Percentiles rank a stretch among this genome's conserved stretches.
Evolutionary conservation across 768 basidiomycete genomes (phyloP).

Genomic region (Termitomyces titanicus): DNA sequence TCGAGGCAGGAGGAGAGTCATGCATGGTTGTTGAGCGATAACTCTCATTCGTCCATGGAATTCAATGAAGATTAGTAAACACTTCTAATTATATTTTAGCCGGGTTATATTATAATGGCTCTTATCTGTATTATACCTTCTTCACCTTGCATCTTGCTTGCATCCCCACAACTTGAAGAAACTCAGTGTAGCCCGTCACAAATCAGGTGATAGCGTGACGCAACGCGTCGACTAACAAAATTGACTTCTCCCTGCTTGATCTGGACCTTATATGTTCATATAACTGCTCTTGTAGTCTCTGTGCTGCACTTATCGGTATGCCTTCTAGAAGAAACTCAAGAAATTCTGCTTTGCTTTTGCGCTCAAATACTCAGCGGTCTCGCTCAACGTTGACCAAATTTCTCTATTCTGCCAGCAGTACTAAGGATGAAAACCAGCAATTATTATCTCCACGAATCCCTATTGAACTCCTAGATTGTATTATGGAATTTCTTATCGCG

Average conservation of each 20-base stretch:
- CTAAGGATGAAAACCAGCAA: background rate
- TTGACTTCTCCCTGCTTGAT: background rate
- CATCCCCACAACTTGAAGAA: too few species aligned
- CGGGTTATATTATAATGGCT: background rate
- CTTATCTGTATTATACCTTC: background rate
- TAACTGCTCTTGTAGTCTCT: background rate
- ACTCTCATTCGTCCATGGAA: slow-evolving; percentile 14
- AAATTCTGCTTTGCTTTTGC: background rate
- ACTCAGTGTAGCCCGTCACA: too few species aligned
- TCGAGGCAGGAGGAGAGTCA: background rate
- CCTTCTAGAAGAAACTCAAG: slow-evolving; percentile 4
- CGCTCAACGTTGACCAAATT: background rate
- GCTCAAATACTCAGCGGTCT: background rate
- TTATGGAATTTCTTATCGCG: slow-evolving; percentile 25
- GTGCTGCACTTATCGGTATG: background rate
- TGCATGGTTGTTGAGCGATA: slow-evolving; percentile 26
- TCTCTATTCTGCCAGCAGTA: background rate
- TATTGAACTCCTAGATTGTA: slow-evolving; percentile 32
- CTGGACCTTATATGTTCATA: background rate
- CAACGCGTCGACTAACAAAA: background rate
- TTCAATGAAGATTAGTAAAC: background rate
- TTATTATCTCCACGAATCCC: slow-evolving; percentile 27
- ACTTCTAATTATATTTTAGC: background rate
- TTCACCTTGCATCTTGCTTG: background rate
- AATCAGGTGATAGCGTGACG: background rate